Evolutionary conservation across 2,329 filamentous ascomycete genomes (phyloP).

Genomic region (Trichothecium roseum): DNA sequence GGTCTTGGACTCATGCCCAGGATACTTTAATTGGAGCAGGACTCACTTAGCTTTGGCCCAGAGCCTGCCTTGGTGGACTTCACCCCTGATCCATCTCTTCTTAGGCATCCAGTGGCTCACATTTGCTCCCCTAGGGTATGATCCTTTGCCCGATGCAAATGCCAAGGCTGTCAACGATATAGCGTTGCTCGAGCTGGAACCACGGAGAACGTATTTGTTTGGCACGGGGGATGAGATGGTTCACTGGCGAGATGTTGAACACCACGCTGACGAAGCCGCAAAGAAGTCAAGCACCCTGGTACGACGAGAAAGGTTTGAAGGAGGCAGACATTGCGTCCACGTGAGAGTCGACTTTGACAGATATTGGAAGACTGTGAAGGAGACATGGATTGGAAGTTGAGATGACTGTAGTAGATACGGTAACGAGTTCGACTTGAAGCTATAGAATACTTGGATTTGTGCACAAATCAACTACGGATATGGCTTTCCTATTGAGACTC

Average conservation of each 20-base stretch:
- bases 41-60: constrained; percentile 28
- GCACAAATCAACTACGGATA: too few relatives aligned
- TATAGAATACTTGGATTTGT: too few relatives aligned
- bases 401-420: too few relatives aligned
- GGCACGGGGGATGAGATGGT: constrained; percentile 5
- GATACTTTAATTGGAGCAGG: constrained; percentile 27
- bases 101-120: constrained; percentile 20
- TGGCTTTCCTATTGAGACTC: too few relatives aligned
- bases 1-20: constrained; percentile 38
- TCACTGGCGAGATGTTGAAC: constrained; percentile 2
- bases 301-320: constrained; percentile 29
- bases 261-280: not conserved
- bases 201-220: constrained; percentile 1
- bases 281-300: not conserved
- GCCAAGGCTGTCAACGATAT: constrained; percentile 25
- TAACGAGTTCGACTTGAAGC: too few relatives aligned
- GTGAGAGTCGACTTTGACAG: constrained; percentile 30
- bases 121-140: constrained; percentile 17
- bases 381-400: constrained; percentile 27
- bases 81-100: constrained; percentile 23
- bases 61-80: constrained; percentile 20
- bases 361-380: constrained; percentile 39
- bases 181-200: constrained; percentile 4
- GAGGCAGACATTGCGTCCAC: constrained; percentile 41
- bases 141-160: constrained; percentile 20